Evolutionary conservation across 2,329 filamentous ascomycete species (phyloP).

Genomic region (Nigrograna mackinnonii): DNA sequence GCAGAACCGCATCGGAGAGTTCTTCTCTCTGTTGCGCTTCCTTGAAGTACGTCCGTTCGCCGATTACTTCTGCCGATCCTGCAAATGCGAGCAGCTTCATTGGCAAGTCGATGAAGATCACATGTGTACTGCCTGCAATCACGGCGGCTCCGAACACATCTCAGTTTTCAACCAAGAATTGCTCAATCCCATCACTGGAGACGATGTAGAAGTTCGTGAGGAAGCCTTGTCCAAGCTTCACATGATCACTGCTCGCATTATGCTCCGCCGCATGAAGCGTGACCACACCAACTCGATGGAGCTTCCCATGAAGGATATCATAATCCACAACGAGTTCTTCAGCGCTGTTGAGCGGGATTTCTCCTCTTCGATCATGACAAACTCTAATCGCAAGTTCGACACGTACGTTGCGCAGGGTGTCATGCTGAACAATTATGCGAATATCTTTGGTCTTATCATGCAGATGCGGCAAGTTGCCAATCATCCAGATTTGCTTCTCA

Average conservation of each 20-base stretch:
- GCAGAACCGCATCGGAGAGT: conserved; percentile 96
- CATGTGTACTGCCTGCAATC: conserved; percentile 71
- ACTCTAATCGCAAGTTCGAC: conserved; percentile 84
- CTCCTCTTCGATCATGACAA: conserved; percentile 93
- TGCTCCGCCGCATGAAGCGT: conserved; percentile 92
- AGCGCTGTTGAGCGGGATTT: conserved; percentile 96
- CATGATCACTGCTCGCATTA: conserved; percentile 87
- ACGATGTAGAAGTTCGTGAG: conserved; percentile 59
- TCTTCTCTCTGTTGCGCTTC: conserved; percentile 93
- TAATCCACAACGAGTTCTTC: conserved; percentile 93
- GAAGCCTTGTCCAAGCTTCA: conserved; percentile 81
- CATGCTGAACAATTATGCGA: conserved; percentile 86
- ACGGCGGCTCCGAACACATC: conserved; percentile 67
- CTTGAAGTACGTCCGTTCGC: conserved; percentile 87
- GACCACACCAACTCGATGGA: conserved; percentile 96
- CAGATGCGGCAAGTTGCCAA: conserved; percentile 98
- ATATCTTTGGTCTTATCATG: conserved; percentile 99
- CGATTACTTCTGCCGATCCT: conserved; percentile 91
- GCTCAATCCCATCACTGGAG: conserved; percentile 71
- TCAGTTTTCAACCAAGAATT: conserved; percentile 95
- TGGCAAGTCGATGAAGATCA: conserved; percentile 78
- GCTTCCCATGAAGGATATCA: conserved; percentile 89
- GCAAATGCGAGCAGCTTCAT: conserved; percentile 77
- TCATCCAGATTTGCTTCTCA: conserved; percentile 90
- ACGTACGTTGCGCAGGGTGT: conserved; percentile 95